A percentile compares a stretch with the other conserved stretches of the same genome.
Conservation (phyloP, 164 flowering plant genomes). For the Buxus sempervirens region DNA sequence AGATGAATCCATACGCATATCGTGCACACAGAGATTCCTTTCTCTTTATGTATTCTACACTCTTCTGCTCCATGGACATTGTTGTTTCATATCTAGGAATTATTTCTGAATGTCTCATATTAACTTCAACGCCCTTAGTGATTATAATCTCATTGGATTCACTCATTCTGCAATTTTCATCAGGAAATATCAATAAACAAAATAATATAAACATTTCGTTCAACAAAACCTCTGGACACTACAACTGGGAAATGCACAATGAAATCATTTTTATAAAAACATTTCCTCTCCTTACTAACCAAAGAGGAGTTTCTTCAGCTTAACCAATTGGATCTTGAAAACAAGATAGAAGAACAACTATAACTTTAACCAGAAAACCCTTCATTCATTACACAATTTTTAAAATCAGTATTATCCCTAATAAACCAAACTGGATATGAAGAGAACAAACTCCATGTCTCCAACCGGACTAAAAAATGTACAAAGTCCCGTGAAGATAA, state of each 20-base stretch:
- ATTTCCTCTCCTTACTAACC: not conserved
- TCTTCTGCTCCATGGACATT: slow-evolving; percentile 18
- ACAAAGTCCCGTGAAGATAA: not conserved
- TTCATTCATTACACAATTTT: too few species aligned
- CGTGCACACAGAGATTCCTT: slow-evolving; percentile 57
- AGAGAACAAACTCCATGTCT: too few species aligned
- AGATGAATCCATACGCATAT: slow-evolving; percentile 61
- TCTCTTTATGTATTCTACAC: slow-evolving; percentile 28
- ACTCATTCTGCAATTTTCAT: slow-evolving; percentile 27
- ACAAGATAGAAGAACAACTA: too few species aligned
- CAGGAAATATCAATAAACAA: slow-evolving; percentile 3
- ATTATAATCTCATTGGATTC: slow-evolving; percentile 12
- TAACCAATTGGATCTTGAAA: too few species aligned
- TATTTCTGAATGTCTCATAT: slow-evolving; percentile 15
- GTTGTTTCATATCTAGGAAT: slow-evolving; percentile 24
- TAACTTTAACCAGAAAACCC: too few species aligned
- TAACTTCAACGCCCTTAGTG: too few species aligned
- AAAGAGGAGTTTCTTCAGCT: not conserved
- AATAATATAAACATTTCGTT: not conserved
- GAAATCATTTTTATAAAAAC: not conserved
- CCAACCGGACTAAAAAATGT: not conserved
- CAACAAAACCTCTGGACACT: not conserved
- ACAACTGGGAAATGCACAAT: not conserved
- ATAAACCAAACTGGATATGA: too few species aligned
- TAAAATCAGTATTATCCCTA: too few species aligned